Conservation (phyloP, 2,329 filamentous ascomycete genomes). For the Metarhizium brunneum region DNA sequence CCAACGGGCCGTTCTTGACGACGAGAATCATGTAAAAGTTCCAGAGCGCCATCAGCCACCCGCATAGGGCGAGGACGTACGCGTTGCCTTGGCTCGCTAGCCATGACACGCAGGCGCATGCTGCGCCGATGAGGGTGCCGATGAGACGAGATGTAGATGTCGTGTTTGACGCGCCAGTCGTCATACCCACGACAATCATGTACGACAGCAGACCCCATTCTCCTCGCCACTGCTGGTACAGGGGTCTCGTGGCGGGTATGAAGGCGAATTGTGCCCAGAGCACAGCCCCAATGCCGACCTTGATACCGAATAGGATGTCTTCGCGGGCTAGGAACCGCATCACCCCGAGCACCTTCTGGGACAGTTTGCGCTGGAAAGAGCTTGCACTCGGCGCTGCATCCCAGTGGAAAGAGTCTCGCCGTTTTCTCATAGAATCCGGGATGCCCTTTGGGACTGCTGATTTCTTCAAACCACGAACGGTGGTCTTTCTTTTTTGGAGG, state of each 20-base stretch:
- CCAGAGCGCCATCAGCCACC: constrained; percentile 70
- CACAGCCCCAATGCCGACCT: constrained; percentile 84
- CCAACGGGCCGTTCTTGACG: constrained; percentile 76
- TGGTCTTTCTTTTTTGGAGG: constrained; percentile 27
- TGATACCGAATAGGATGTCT: constrained; percentile 70
- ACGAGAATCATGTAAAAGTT: constrained; percentile 88
- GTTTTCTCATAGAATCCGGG: constrained; percentile 40
- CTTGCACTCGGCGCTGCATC: constrained; percentile 41
- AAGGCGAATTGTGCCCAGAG: constrained; percentile 88
- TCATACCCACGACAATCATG: constrained; percentile 98
- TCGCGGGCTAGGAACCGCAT: constrained; percentile 42
- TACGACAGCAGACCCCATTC: constrained; percentile 96
- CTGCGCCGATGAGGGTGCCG: constrained; percentile 75
- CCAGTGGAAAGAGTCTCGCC: constrained; percentile 47
- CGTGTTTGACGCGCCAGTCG: constrained; percentile 89
- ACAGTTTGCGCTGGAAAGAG: constrained; percentile 31
- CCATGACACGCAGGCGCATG: constrained; percentile 71
- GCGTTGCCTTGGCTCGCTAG: constrained; percentile 64
- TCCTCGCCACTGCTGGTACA: constrained; percentile 82
- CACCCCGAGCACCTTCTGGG: constrained; percentile 34
- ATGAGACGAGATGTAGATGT: constrained; percentile 80
- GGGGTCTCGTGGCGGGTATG: constrained; percentile 63
- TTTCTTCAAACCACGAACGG: constrained; percentile 35
- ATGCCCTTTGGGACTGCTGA: constrained; percentile 48
- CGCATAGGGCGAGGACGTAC: constrained; percentile 66